Evolutionary conservation across 208 protist species (phyloP).

Genomic region (Leishmania tarentolae): DNA sequence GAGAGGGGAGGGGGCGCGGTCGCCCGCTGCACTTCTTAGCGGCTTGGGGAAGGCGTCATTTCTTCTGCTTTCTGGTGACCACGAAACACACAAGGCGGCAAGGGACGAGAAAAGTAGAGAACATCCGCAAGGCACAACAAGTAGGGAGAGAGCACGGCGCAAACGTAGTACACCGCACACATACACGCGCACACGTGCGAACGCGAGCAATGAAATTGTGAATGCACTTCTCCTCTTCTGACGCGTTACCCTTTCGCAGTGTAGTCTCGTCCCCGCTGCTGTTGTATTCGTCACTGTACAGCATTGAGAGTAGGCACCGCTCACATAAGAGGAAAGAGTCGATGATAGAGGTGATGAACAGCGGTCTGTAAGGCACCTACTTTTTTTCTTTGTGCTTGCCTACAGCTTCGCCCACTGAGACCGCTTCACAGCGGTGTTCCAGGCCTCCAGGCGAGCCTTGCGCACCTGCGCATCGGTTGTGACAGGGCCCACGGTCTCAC

Average conservation of each 20-base stretch:
- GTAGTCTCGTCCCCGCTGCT: not conserved
- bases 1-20: too few relatives aligned
- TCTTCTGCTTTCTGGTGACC: not conserved
- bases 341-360: not conserved
- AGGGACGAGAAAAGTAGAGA: not conserved
- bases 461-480: slow-evolving; percentile 29
- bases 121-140: not conserved
- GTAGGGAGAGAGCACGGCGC: not conserved
- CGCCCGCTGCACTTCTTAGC: too few relatives aligned
- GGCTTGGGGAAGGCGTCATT: not conserved
- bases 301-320: not conserved
- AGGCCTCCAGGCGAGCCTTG: slow-evolving; percentile 42
- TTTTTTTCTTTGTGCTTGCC: not conserved
- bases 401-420: slow-evolving; percentile 76
- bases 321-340: not conserved
- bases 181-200: not conserved
- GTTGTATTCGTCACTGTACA: not conserved
- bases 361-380: not conserved
- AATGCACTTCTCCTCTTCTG: not conserved
- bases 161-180: not conserved
- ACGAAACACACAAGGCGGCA: not conserved
- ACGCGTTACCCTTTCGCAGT: not conserved
- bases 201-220: not conserved
- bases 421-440: slow-evolving; percentile 54
- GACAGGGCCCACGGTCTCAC: slow-evolving; percentile 38